A percentile compares a stretch with the other conserved stretches of the same genome.
phyloP scores from a whole-genome alignment of 2,329 filamentous ascomycete genomes.

The Neofusicoccum ribis region DNA sequence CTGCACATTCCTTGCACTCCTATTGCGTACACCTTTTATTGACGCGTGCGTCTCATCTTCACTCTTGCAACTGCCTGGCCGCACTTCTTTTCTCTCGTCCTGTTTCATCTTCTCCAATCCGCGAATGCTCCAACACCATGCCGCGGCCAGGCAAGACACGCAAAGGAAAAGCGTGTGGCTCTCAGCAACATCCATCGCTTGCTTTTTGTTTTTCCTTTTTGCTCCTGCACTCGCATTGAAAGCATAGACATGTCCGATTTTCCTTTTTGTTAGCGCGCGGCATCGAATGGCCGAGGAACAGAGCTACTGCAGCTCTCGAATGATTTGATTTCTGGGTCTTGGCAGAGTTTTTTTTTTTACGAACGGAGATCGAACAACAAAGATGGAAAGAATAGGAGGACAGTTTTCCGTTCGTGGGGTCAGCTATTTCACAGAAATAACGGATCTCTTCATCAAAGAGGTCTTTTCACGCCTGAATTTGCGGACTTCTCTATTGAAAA shows the following conservation, averaged over 20 bases:
- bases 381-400: neutral
- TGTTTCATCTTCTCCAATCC: neutral
- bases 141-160: neutral
- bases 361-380: neutral
- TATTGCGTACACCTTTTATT: slow-evolving; percentile 14
- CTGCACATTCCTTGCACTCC: slow-evolving; percentile 13
- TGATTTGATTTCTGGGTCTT: neutral
- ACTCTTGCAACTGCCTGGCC: neutral
- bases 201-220: neutral
- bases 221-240: neutral
- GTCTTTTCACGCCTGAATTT: neutral
- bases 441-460: neutral
- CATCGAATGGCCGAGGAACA: neutral
- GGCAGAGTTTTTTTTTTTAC: neutral
- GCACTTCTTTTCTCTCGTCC: neutral
- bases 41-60: slow-evolving; percentile 13
- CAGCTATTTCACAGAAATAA: neutral
- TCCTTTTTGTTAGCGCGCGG: neutral
- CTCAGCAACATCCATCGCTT: neutral
- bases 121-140: neutral
- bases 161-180: neutral
- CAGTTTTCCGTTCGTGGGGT: neutral
- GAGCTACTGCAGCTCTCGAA: neutral
- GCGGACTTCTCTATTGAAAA: neutral
- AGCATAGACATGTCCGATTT: slow-evolving; percentile 7